Percentiles rank a stretch among this genome's conserved stretches.
Conservation (phyloP, 129 eudicot genomes). For the Tagetes patula region DNA sequence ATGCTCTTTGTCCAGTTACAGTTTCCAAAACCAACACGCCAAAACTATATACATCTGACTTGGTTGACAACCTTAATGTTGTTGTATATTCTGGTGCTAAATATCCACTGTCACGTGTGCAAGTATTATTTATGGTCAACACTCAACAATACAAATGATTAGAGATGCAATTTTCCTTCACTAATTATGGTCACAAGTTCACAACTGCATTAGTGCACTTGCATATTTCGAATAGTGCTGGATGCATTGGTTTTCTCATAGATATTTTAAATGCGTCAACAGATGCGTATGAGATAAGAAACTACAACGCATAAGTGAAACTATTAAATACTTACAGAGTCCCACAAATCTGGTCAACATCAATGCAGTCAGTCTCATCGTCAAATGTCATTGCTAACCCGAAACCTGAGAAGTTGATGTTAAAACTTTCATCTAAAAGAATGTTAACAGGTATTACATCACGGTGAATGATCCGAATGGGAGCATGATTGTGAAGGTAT, state of each 20-base stretch:
- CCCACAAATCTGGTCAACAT: too few relatives aligned
- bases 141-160: background rate
- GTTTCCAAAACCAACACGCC: conserved; percentile 12
- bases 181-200: too few relatives aligned
- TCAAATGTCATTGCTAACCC: background rate
- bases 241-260: too few relatives aligned
- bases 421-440: conserved; percentile 9
- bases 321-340: too few relatives aligned
- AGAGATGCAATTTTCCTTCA: too few relatives aligned
- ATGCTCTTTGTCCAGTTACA: background rate
- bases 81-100: background rate
- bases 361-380: background rate
- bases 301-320: too few relatives aligned
- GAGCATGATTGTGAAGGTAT: conserved; percentile 24
- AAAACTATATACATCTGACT: conserved; percentile 7
- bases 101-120: background rate
- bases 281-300: background rate
- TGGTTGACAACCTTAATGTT: background rate
- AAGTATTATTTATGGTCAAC: conserved; percentile 1
- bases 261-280: background rate
- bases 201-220: too few relatives aligned
- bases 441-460: background rate
- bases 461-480: conserved; percentile 22
- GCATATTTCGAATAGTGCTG: too few relatives aligned
- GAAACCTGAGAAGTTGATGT: conserved; percentile 13